Percentiles rank a stretch among this genome's conserved stretches.
Conservation (phyloP, 352 stramenopile species). For the Phytophthora hybrid region DNA sequence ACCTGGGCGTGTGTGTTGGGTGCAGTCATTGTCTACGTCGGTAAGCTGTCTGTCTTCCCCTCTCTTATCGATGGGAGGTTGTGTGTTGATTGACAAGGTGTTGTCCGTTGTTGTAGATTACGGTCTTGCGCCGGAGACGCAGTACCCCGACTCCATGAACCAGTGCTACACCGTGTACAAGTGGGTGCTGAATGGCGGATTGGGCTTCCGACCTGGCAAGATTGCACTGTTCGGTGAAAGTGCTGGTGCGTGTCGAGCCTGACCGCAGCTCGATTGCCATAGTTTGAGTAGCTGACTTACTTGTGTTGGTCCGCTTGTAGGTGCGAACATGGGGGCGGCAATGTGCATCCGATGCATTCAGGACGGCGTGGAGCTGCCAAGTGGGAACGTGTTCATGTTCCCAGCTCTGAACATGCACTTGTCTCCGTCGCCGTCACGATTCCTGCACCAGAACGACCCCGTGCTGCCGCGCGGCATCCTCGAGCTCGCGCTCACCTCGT, state of each 20-base stretch:
- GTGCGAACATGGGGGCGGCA: conserved; percentile 88
- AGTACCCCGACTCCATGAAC: conserved; percentile 83
- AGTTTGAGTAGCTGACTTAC: not conserved
- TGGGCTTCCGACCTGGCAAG: conserved; percentile 76
- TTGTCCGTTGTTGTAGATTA: conserved; percentile 62
- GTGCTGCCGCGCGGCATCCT: conserved; percentile 85
- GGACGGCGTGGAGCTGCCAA: conserved; percentile 70
- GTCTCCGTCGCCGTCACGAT: conserved; percentile 87
- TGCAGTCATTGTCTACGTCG: conserved; percentile 89
- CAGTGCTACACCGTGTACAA: conserved; percentile 89
- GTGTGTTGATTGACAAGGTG: no score
- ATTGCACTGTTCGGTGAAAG: conserved; percentile 88
- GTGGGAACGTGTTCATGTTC: conserved; percentile 90
- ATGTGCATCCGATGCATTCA: conserved; percentile 88
- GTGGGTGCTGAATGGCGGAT: conserved; percentile 75
- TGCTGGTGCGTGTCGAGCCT: conserved; percentile 52
- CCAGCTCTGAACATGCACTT: conserved; percentile 91
- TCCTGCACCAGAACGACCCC: conserved; percentile 89
- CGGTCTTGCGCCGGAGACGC: conserved; percentile 77
- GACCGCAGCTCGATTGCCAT: not conserved
- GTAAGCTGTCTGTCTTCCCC: no score
- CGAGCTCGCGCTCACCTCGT: conserved; percentile 84
- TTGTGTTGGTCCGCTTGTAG: conserved; percentile 36
- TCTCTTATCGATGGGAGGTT: not conserved
- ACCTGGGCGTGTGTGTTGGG: conserved; percentile 73